phyloP scores from a whole-genome alignment of 2,329 filamentous ascomycete species.

The Fusarium sp. region DNA sequence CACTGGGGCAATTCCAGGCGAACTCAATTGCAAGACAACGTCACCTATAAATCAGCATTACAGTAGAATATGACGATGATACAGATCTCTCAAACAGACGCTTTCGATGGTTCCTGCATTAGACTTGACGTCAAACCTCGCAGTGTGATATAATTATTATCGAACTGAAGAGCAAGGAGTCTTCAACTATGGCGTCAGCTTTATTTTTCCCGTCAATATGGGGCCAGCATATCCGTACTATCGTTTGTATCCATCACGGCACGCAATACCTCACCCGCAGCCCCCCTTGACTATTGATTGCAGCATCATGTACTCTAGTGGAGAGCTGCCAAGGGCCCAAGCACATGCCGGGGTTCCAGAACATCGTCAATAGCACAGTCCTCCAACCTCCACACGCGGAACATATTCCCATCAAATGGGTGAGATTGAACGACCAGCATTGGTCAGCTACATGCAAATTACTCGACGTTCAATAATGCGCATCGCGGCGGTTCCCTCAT shows the following conservation, averaged over 20 bases:
- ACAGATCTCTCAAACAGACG: neutral
- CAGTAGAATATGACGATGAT: neutral
- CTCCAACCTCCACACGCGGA: slow-evolving; percentile 12
- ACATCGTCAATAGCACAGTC: slow-evolving; percentile 37
- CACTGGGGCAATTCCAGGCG: slow-evolving; percentile 8
- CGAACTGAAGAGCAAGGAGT: neutral
- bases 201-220: neutral
- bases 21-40: neutral
- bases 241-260: neutral
- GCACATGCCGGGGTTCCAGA: slow-evolving; percentile 41
- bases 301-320: slow-evolving; percentile 21
- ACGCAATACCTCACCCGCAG: slow-evolving; percentile 24
- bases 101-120: neutral
- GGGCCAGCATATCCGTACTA: neutral
- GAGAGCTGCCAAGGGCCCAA: slow-evolving; percentile 25
- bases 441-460: slow-evolving; percentile 25
- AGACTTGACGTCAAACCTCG: neutral
- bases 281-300: neutral
- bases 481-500: slow-evolving; percentile 32
- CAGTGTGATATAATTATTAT: neutral
- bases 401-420: slow-evolving; percentile 14
- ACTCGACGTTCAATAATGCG: slow-evolving; percentile 7
- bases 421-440: slow-evolving; percentile 36
- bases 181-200: neutral
- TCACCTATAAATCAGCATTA: neutral